phyloP scores from a whole-genome alignment of 2,329 filamentous ascomycete species.

The Ophiosphaerella korrae region DNA sequence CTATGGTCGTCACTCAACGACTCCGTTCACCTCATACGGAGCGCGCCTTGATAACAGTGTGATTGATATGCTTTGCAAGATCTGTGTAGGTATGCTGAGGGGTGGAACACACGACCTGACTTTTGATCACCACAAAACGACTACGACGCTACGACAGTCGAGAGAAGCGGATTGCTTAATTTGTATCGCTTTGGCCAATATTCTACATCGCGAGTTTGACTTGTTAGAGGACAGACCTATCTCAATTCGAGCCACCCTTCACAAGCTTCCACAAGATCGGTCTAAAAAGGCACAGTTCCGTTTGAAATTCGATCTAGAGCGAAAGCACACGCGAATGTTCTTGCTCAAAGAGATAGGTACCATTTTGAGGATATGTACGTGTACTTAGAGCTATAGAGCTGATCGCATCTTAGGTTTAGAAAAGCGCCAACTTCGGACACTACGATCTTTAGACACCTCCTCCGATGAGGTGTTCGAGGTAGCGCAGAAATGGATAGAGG shows the following conservation, averaged over 20 bases:
- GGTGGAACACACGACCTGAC: constrained; percentile 1
- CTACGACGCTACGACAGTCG: constrained; percentile 5
- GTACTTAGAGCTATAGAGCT: neutral
- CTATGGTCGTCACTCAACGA: too few relatives aligned
- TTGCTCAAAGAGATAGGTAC: neutral
- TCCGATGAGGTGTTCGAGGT: constrained; percentile 7
- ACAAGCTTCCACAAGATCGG: too few relatives aligned
- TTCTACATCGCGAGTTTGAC: constrained; percentile 1
- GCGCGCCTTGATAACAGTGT: too few relatives aligned
- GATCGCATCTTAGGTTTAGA: neutral
- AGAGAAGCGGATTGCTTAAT: constrained; percentile 9
- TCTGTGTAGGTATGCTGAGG: constrained; percentile 13
- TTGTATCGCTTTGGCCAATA: constrained; percentile 9
- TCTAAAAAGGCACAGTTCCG: neutral
- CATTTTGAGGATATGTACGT: neutral
- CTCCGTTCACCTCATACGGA: too few relatives aligned
- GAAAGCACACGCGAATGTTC: neutral
- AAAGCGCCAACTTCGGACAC: neutral
- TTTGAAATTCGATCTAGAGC: neutral
- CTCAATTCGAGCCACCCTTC: neutral
- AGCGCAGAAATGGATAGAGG: constrained; percentile 13
- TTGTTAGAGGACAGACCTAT: neutral
- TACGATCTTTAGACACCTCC: neutral
- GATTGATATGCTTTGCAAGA: constrained; percentile 13
- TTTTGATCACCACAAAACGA: constrained; percentile 15